phyloP scores from a whole-genome alignment of 2,329 filamentous ascomycete genomes.

The Trichoderma afroharzianum region DNA sequence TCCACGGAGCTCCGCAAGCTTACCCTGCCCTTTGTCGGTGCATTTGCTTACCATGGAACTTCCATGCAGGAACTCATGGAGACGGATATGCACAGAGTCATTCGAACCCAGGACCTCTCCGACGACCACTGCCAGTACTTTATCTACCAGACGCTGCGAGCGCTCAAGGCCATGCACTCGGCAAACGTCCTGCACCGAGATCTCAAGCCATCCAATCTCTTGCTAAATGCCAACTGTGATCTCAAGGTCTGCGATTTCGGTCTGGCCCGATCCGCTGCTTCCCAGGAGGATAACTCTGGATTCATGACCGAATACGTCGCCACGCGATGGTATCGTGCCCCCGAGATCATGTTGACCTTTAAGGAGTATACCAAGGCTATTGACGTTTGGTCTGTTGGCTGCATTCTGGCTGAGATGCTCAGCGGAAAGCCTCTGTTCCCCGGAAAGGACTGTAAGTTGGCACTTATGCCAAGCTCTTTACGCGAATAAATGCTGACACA shows the following conservation, averaged over 20 bases:
- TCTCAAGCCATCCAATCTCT: constrained; percentile 93
- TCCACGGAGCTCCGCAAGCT: not conserved
- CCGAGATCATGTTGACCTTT: constrained; percentile 99
- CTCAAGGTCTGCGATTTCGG: constrained; percentile 99
- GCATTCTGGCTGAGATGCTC: constrained; percentile 97
- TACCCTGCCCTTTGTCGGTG: not conserved
- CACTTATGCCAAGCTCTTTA: not conserved
- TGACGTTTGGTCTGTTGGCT: constrained; percentile 98
- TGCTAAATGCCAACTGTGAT: constrained; percentile 98
- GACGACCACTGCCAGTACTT: constrained; percentile 99
- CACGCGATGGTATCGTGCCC: constrained; percentile 97
- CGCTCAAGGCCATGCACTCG: constrained; percentile 98
- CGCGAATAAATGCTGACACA: not conserved
- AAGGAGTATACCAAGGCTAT: constrained; percentile 99
- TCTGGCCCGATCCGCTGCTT: constrained; percentile 89
- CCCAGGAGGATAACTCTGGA: constrained; percentile 98
- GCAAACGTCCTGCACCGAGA: constrained; percentile 97
- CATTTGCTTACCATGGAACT: not conserved
- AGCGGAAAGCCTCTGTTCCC: constrained; percentile 98
- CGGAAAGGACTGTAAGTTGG: constrained; percentile 86
- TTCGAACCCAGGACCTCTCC: constrained; percentile 95
- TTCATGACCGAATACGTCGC: constrained; percentile 99
- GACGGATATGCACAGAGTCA: constrained; percentile 99
- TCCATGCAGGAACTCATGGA: constrained; percentile 87
- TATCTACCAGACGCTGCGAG: constrained; percentile 98